Conservation (phyloP, 805 yeast genomes). For the Jamesozyma hellenica region DNA sequence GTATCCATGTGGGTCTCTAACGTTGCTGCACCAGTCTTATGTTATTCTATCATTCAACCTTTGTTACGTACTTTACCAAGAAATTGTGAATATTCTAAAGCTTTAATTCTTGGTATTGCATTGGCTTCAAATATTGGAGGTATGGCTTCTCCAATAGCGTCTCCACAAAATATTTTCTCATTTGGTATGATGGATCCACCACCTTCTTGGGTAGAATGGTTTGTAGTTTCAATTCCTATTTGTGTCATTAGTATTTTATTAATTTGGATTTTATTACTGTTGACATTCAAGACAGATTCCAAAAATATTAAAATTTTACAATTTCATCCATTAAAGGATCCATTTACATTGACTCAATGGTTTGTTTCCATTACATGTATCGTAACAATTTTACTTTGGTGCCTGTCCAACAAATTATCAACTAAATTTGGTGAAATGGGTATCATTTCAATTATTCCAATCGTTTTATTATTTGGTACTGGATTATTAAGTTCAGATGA, state of each 20-base stretch:
- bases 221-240: slow-evolving; percentile 76
- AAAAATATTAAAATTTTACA: slow-evolving; percentile 36
- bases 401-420: slow-evolving; percentile 67
- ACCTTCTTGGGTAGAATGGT: slow-evolving; percentile 90
- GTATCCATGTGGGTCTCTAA: slow-evolving; percentile 93
- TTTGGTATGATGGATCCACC: slow-evolving; percentile 78
- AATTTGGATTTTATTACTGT: slow-evolving; percentile 63
- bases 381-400: slow-evolving; percentile 78
- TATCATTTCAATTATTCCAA: slow-evolving; percentile 82
- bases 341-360: slow-evolving; percentile 63
- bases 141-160: slow-evolving; percentile 94
- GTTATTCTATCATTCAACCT: slow-evolving; percentile 87
- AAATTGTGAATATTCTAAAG: slow-evolving; percentile 66
- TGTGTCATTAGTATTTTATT: slow-evolving; percentile 49
- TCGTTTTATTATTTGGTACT: slow-evolving; percentile 85
- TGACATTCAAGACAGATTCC: slow-evolving; percentile 50
- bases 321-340: slow-evolving; percentile 48
- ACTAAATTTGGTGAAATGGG: slow-evolving; percentile 90
- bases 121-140: slow-evolving; percentile 91
- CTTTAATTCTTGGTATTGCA: slow-evolving; percentile 84
- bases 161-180: slow-evolving; percentile 92
- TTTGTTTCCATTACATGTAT: slow-evolving; percentile 60
- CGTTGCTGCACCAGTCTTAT: slow-evolving; percentile 93
- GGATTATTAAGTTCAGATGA: slow-evolving; percentile 83
- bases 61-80: slow-evolving; percentile 74